Conservation (phyloP, 164 flowering plant genomes). For the Warburgia ugandensis region DNA sequence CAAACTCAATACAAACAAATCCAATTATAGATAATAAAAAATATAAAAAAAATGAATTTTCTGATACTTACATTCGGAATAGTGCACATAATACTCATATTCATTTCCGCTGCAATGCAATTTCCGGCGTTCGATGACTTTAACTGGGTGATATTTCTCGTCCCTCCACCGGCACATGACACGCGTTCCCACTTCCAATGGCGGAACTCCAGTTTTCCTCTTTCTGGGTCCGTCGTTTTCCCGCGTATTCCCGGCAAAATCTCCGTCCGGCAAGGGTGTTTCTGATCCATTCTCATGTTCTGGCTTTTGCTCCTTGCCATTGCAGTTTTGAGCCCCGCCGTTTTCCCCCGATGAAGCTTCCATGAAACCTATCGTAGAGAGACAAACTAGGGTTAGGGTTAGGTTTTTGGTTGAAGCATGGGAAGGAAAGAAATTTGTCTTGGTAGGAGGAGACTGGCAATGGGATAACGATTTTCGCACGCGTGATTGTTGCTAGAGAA, state of each 20-base stretch:
- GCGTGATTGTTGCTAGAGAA: too few relatives aligned
- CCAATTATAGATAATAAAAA: not conserved
- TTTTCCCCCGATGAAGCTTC: too few relatives aligned
- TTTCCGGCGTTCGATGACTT: slow-evolving; percentile 86
- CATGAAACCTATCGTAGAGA: too few relatives aligned
- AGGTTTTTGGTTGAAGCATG: too few relatives aligned
- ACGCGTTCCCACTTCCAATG: slow-evolving; percentile 88
- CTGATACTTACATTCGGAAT: slow-evolving; percentile 89
- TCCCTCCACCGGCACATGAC: slow-evolving; percentile 98
- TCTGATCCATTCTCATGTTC: too few relatives aligned
- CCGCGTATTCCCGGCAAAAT: slow-evolving; percentile 21
- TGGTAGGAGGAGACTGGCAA: too few relatives aligned
- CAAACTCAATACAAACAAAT: slow-evolving; percentile 4
- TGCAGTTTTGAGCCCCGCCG: too few relatives aligned
- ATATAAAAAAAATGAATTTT: not conserved
- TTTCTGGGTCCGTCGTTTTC: slow-evolving; percentile 26
- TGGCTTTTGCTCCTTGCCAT: too few relatives aligned
- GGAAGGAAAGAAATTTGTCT: too few relatives aligned
- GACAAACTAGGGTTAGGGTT: too few relatives aligned
- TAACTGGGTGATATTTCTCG: slow-evolving; percentile 79
- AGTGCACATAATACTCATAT: slow-evolving; percentile 95
- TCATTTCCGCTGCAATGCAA: slow-evolving; percentile 31
- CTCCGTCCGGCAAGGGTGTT: not conserved
- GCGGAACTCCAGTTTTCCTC: slow-evolving; percentile 41
- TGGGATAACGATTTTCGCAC: too few relatives aligned